Base-by-base conservation (phyloP, 2,329 filamentous ascomycete species). In the Aspergillus viridinutans region DNA sequence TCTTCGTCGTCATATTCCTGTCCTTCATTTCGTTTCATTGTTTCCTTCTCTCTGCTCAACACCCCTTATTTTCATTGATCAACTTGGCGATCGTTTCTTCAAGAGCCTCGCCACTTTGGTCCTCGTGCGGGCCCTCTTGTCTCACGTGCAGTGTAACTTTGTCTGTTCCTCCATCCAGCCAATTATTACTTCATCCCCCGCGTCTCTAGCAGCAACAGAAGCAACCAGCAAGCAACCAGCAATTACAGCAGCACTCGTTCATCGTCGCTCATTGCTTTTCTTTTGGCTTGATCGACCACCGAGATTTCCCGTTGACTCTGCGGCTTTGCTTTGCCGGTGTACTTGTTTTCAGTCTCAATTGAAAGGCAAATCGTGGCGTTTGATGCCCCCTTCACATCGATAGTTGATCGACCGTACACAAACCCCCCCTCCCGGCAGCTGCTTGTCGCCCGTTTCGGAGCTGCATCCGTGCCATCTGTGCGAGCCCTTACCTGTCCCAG, bases 371-470 rank as follows among this genome's bases (percentile, higher is more conserved):
- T 35, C 47, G 43, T 35, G 42, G 21, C 35, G 50, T 50, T 59
- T 26, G 52, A 51, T 52, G 45, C 23, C 32, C 52, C 54, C 50
- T 58, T 54, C 60, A 57, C 20, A 25, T 47, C 8, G 5, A 14
- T 47, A 17, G 21, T 20, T 23, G 43, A 61, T 59, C 56, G 53
- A 38, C 52, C 54, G 40, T 29, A 51, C 32, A 50, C 49, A 38
- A 49, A n/a, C n/a, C n/a, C 23, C 3, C 23, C 42, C 49, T 55
- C 50, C 58, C 49, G 51, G 38, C 51, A 57, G 53, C 58, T 62
- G 60, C 58, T 55, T 29, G 53, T 62, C 60, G 51, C 60, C 56
- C 58, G 57, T 57, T 59, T 58, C 42, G 58, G 60, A 48, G 47
- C 56, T 55, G 35, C 21, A 40, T 55, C 48, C 54, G 49, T 29